A percentile compares a stretch with the other conserved stretches of the same genome.
These are phyloP conservation scores for Rubia tinctorum DNA, from an alignment of 305 asterid genomes.

Conservation along the genomic window DNA sequence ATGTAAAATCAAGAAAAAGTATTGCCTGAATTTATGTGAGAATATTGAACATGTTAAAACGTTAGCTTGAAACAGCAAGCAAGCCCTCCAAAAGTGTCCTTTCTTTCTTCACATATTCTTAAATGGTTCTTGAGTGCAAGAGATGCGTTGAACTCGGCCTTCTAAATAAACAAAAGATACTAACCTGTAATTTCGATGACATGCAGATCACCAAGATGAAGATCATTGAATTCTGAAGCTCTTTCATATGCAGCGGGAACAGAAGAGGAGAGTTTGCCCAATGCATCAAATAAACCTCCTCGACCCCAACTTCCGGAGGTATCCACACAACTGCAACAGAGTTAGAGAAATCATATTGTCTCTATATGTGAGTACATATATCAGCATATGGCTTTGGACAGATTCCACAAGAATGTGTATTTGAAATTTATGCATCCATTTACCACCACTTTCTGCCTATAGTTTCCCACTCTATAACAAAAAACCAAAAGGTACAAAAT, in stretches of 20 bases:
- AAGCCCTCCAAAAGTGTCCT: neutral
- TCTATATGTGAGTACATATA: neutral
- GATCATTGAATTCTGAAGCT: conserved; percentile 88
- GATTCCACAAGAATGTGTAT: neutral
- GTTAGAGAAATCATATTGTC: neutral
- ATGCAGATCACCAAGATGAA: conserved; percentile 88
- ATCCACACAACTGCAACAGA: conserved; percentile 75
- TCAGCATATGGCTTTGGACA: neutral
- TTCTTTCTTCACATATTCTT: too few relatives aligned
- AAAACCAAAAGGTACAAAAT: neutral
- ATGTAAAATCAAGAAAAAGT: neutral
- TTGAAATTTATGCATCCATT: neutral
- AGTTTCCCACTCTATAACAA: neutral
- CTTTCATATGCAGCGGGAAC: conserved; percentile 67
- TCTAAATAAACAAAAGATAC: conserved; percentile 9
- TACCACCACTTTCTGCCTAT: neutral
- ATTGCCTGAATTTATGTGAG: neutral
- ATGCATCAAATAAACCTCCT: conserved; percentile 91
- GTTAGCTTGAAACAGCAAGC: neutral
- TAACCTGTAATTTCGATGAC: conserved; percentile 66
- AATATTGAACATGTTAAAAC: neutral
- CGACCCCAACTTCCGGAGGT: conserved; percentile 96
- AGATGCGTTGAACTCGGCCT: neutral
- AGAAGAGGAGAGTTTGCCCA: conserved; percentile 56
- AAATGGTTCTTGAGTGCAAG: neutral